Conservation (phyloP, 768 basidiomycete species). For the Boletus speciosus region DNA sequence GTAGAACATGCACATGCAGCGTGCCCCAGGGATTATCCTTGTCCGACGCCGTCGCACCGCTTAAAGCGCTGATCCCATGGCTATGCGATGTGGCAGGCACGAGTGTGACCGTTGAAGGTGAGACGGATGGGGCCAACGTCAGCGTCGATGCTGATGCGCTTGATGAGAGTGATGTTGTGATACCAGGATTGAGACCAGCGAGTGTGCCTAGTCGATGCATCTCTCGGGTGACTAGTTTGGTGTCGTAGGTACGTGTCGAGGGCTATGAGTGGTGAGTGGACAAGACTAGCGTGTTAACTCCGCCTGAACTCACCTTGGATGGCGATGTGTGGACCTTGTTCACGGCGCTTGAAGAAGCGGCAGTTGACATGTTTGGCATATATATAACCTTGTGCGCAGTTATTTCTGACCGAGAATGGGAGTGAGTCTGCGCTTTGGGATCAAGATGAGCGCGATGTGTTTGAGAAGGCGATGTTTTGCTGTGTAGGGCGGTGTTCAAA, state of each 20-base stretch:
- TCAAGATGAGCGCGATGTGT: slow-evolving; percentile 28
- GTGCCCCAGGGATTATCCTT: slow-evolving; percentile 76
- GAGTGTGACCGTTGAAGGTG: slow-evolving; percentile 34
- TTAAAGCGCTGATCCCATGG: slow-evolving; percentile 20
- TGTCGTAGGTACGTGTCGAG: slow-evolving; percentile 72
- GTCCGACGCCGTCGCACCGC: slow-evolving; percentile 33
- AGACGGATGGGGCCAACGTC: slow-evolving; percentile 38
- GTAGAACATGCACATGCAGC: slow-evolving; percentile 83
- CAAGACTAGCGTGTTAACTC: slow-evolving; percentile 14
- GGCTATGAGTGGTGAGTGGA: slow-evolving; percentile 35
- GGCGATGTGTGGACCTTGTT: slow-evolving; percentile 34
- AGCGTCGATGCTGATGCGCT: slow-evolving; percentile 48
- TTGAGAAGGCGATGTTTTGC: slow-evolving; percentile 26
- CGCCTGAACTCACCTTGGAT: slow-evolving; percentile 31
- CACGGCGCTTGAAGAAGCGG: slow-evolving; percentile 22
- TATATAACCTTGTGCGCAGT: slow-evolving; percentile 18
- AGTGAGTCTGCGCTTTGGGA: slow-evolving; percentile 36
- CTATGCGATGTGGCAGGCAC: slow-evolving; percentile 35
- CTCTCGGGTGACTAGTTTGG: slow-evolving; percentile 76
- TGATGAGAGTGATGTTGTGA: slow-evolving; percentile 34
- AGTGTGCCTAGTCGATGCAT: slow-evolving; percentile 79
- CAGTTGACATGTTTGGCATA: slow-evolving; percentile 25
- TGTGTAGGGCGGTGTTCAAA: slow-evolving; percentile 39
- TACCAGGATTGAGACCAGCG: slow-evolving; percentile 48
- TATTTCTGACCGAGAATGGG: slow-evolving; percentile 38